phyloP scores from a whole-genome alignment of 2,329 filamentous ascomycete species.

The Trichoderma gracile region DNA sequence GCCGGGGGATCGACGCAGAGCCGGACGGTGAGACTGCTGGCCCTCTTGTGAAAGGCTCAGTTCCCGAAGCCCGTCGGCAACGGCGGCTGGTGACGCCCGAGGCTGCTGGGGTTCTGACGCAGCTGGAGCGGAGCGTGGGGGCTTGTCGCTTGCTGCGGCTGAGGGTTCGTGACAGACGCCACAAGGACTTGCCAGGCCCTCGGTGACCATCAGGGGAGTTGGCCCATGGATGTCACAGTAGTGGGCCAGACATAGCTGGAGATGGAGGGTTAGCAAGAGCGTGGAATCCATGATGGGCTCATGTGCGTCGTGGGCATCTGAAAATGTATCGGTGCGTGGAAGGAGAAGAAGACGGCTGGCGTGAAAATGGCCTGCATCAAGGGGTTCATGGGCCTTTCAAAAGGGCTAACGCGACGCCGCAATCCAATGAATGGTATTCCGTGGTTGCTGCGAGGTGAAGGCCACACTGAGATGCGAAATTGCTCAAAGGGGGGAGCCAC shows the following conservation, averaged over 20 bases:
- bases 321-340: neutral
- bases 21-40: slow-evolving; percentile 47
- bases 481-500: slow-evolving; percentile 1
- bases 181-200: slow-evolving; percentile 63
- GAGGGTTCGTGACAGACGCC: slow-evolving; percentile 56
- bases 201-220: slow-evolving; percentile 69
- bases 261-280: slow-evolving; percentile 37
- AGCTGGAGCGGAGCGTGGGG: slow-evolving; percentile 46
- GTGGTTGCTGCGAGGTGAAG: neutral
- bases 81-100: slow-evolving; percentile 40
- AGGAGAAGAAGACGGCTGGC: neutral
- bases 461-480: neutral
- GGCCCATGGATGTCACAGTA: slow-evolving; percentile 71
- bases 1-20: slow-evolving; percentile 45
- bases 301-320: neutral
- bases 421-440: neutral
- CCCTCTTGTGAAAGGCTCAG: slow-evolving; percentile 49
- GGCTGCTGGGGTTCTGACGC: slow-evolving; percentile 37
- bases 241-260: slow-evolving; percentile 68
- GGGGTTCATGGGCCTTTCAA: neutral
- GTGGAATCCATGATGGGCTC: slow-evolving; percentile 35
- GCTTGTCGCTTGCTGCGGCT: slow-evolving; percentile 32
- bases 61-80: slow-evolving; percentile 51
- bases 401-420: neutral
- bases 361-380: neutral